Conservation (phyloP, 2,329 filamentous ascomycete genomes). For the Cladosporium sp. region DNA sequence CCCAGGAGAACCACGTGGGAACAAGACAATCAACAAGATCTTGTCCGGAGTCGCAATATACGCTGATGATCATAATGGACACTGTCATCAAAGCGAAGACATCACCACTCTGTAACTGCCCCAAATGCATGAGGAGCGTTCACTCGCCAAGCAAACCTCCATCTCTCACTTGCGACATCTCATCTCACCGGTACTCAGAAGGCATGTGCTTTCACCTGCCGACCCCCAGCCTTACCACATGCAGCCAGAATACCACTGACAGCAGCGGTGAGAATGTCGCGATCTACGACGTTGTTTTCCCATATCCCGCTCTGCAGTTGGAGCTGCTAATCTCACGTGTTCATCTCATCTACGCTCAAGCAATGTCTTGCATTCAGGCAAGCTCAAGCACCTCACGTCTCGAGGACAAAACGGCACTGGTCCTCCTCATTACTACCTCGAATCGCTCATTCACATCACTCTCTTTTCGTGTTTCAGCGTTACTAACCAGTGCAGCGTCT, state of each 20-base stretch:
- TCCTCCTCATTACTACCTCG: neutral
- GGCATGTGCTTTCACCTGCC: neutral
- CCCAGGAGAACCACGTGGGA: slow-evolving; percentile 6
- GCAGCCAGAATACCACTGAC: neutral
- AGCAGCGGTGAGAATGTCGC: slow-evolving; percentile 4
- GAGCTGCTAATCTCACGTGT: neutral
- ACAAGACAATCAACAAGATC: neutral
- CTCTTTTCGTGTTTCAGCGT: slow-evolving; percentile 11
- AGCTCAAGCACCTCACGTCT: neutral
- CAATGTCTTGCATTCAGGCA: neutral
- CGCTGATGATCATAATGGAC: slow-evolving; percentile 1
- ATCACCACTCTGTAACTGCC: neutral
- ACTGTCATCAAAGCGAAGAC: neutral
- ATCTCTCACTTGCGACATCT: slow-evolving; percentile 6
- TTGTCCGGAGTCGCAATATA: neutral
- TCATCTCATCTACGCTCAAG: neutral
- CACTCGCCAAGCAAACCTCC: neutral
- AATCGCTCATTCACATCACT: neutral
- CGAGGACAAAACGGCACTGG: neutral
- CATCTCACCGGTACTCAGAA: slow-evolving; percentile 3
- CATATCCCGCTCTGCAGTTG: slow-evolving; percentile 1
- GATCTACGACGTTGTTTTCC: slow-evolving; percentile 2
- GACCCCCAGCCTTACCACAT: neutral
- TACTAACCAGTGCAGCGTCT: slow-evolving; percentile 6
- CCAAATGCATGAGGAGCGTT: neutral